Percentiles rank a stretch among this genome's conserved stretches.
Evolutionary conservation across 1,284 basidiomycete species (phyloP).

Genomic region (Exobasidium rhododendri): DNA sequence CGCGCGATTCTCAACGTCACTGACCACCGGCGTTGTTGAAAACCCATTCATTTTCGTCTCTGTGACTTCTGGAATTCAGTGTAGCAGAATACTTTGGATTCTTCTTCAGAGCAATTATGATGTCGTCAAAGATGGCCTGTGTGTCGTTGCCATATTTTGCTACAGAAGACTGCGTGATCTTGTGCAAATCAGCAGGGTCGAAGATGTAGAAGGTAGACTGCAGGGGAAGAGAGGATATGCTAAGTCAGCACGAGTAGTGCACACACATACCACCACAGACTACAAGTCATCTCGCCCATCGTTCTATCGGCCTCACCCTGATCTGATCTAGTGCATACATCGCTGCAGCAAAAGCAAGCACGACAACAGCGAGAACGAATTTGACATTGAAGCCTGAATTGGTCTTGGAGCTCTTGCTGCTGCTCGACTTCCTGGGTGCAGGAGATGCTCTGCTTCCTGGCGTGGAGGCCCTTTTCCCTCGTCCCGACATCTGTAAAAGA

Average conservation of each 20-base stretch:
- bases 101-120: slow-evolving; percentile 32
- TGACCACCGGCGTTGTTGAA: slow-evolving; percentile 92
- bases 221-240: slow-evolving; percentile 1
- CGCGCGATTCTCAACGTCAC: background rate
- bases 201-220: slow-evolving; percentile 42
- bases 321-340: background rate
- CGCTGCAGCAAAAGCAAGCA: background rate
- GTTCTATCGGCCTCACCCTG: background rate
- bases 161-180: slow-evolving; percentile 34
- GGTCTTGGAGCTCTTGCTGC: background rate
- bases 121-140: slow-evolving; percentile 47
- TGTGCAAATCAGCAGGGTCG: slow-evolving; percentile 39
- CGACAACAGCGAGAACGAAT: background rate
- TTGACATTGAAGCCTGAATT: background rate
- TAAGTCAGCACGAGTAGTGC: no score
- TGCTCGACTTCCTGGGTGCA: background rate
- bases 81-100: slow-evolving; percentile 41
- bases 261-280: no score
- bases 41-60: slow-evolving; percentile 73
- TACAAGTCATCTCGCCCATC: no score
- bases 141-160: slow-evolving; percentile 39
- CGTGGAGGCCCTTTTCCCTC: background rate
- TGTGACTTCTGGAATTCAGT: slow-evolving; percentile 43
- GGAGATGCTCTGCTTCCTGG: background rate
- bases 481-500: background rate